Conservation (phyloP, 306 rosid species). For the Gastrolobium villosum region DNA sequence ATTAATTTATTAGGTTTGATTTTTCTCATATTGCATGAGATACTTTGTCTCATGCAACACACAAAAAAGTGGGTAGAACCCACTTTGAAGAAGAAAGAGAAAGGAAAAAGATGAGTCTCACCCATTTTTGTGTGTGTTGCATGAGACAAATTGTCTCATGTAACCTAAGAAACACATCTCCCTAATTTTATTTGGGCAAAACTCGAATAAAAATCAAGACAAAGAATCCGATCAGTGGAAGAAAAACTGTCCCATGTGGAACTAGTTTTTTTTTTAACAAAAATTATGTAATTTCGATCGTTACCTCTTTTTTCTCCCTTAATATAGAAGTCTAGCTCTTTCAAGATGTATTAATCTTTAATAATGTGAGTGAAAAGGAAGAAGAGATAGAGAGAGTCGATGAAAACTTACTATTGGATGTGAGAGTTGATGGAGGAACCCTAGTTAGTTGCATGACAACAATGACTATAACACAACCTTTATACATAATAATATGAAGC, state of each 20-base stretch:
- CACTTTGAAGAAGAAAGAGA: too few species aligned
- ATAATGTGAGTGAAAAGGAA: constrained; percentile 51
- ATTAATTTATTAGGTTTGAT: constrained; percentile 5
- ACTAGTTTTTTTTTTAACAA: constrained; percentile 31
- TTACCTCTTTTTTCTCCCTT: constrained; percentile 56
- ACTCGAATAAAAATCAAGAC: constrained; percentile 3
- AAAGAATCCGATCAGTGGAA: not conserved
- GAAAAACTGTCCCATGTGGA: constrained; percentile 15
- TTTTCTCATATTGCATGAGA: too few species aligned
- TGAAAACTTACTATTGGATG: constrained; percentile 46
- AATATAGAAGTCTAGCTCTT: constrained; percentile 34
- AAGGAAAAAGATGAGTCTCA: too few species aligned
- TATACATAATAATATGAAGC: constrained; percentile 54
- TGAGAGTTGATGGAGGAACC: constrained; percentile 62
- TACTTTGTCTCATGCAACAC: too few species aligned
- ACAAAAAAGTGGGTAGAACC: too few species aligned
- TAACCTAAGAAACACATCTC: too few species aligned
- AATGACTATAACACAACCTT: constrained; percentile 54
- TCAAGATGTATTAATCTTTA: constrained; percentile 61
- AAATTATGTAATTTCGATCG: constrained; percentile 25
- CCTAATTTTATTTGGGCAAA: constrained; percentile 24
- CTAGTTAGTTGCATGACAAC: constrained; percentile 63
- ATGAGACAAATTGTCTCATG: too few species aligned
- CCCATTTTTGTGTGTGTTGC: too few species aligned
- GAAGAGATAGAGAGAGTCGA: constrained; percentile 36